Evolutionary conservation across 2,329 filamentous ascomycete species (phyloP), one percentile per base, ranked within the genome.

Genomic region (Colletotrichum orbiculare): DNA sequence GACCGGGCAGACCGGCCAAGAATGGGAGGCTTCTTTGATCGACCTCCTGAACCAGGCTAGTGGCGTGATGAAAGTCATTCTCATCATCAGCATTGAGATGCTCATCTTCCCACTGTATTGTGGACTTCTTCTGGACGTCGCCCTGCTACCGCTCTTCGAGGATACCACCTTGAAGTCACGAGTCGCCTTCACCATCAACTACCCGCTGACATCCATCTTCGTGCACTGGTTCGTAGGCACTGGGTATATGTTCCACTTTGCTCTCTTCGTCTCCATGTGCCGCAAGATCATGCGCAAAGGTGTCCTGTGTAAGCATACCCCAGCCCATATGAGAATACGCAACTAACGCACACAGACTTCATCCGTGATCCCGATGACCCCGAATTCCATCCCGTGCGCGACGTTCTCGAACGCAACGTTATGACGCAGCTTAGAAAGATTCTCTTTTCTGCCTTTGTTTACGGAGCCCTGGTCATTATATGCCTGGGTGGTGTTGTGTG

Each of bases 231-330:
- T 99, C 74, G 91, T 97, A 61, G 96, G 96, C 53, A 99, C 96
- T 4, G 97, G 94, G 68, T 99, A 99, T 78, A 99, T 99, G 96
- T 99, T 99, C 80, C 96, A 99, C 76, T 99, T 99, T 75, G 96
- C 96, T 6, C 86, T 99, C 3, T 99, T 99, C 75, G 96, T 99
- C 15, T 96, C 94, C 61, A 98, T 99, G 94, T 99, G 96, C 78
- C 90, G 96, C 68, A 97, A 97, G 81, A 97, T 98, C 64, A 92
- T 99, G 90, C 90, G 96, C 68, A 93, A 89, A 70, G 96, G 96
- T 55, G 96, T 99, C 45, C 83, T 99, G 64, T 98, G 90, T 93
- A 83, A 86, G 90, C 85, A 15, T 7, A 25, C 3, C 25, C 25
- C 48, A 4, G 6, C 34, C 34, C 8, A 3, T 2, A 7, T 25